Percentiles rank a stretch among this genome's conserved stretches.
These are phyloP conservation scores for Verbena officinalis DNA, from an alignment of 257 asterid genomes.

Conservation along the genomic window DNA sequence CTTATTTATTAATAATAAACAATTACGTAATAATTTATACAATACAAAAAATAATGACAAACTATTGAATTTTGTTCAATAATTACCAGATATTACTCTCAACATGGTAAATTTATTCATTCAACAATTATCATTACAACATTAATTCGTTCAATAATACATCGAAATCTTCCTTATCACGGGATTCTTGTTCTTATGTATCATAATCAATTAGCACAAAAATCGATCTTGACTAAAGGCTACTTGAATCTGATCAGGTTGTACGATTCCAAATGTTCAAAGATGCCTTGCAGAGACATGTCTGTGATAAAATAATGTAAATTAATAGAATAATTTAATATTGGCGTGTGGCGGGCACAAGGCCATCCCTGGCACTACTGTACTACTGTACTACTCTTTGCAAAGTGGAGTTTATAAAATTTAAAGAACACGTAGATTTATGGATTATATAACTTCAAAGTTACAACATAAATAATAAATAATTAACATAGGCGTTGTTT, in stretches of 20 bases:
- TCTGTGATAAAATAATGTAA: neutral
- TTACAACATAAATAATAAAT: neutral
- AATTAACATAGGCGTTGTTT: neutral
- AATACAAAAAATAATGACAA: no score
- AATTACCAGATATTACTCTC: no score
- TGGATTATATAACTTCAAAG: conserved; percentile 4
- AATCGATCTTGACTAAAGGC: neutral
- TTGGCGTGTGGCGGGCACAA: conserved; percentile 15
- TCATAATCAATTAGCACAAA: neutral
- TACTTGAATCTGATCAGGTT: neutral
- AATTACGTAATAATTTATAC: no score
- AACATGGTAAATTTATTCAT: no score
- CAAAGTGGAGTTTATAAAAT: neutral
- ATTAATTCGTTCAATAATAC: no score
- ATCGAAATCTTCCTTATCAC: no score
- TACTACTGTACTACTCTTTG: neutral
- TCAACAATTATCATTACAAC: no score
- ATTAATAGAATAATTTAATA: conserved; percentile 10
- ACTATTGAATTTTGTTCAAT: no score
- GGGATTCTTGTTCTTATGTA: neutral
- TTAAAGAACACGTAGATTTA: no score
- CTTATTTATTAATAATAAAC: no score
- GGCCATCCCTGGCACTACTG: conserved; percentile 1
- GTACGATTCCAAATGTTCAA: neutral
- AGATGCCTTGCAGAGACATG: conserved; percentile 4